Base-by-base conservation (phyloP, 2,329 filamentous ascomycete species). In the Didymella pinodella region DNA sequence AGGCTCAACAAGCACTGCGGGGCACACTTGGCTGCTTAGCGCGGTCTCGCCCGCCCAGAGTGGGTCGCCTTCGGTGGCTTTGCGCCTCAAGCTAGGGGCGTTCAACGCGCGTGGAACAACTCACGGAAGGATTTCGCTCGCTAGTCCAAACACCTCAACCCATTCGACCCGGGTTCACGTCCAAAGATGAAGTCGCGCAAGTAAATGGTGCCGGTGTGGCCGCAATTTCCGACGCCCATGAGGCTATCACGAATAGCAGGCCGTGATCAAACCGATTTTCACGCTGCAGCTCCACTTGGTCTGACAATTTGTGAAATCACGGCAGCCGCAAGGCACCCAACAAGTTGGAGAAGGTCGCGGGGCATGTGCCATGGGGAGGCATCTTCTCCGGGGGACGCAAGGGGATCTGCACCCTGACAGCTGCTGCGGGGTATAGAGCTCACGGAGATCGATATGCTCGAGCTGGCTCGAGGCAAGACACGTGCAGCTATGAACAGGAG, bases 1-100 rank as follows among this genome's bases (percentile, higher is more conserved):
- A 67, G 67, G 66, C 67, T 70, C 65, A 68, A 70, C 67, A 71
- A 68, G 66, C 59, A 55, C 54, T 59, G 58, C 57, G 49, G 64
- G 48, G 61, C 63, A 54, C 55, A 61, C 65, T 66, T 68, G 59
- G 49, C 26, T 43, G 25, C 16, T 38, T 65, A 65, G 66, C 54
- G 57, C 48, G 45, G 54, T 59, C 60, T 68, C 49, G 62, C 56
- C 64, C 45, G 55, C 22, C 40, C 8, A 20, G 34, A 38, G 34
- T 43, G 54, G 44, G 34, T n/a, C 29, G n/a, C 60, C 46, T 54
- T 65, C 59, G 57, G 53, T 59, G 59, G 49, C 29, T 55, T 46
- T 25, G 20, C 26, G 26, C 16, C 25, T 48, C 20, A 38, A 41
- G 20, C 54, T 44, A 48, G 28, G 3, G 26, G 29, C 18, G 28